phyloP scores from a whole-genome alignment of 2,329 filamentous ascomycete species.

The Parasarocladium wereldwijsianum region DNA sequence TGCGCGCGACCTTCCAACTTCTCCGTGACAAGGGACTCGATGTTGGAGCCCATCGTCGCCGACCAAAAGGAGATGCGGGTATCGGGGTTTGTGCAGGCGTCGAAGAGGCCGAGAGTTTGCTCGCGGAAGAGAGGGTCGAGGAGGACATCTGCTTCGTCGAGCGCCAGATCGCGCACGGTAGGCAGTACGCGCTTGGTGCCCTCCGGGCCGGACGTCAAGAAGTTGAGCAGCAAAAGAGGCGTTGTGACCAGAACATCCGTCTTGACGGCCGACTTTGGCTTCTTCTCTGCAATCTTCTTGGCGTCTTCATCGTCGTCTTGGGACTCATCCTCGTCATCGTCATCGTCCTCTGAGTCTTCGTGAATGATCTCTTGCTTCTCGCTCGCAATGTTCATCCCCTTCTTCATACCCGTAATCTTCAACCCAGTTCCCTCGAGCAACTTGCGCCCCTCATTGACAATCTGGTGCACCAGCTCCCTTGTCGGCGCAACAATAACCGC shows the following conservation, averaged over 20 bases:
- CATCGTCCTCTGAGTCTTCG: constrained; percentile 16
- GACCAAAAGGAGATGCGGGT: constrained; percentile 80
- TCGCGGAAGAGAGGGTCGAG: constrained; percentile 82
- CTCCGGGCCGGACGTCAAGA: constrained; percentile 36
- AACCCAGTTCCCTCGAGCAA: constrained; percentile 62
- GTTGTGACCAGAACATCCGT: constrained; percentile 26
- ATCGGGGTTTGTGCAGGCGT: constrained; percentile 53
- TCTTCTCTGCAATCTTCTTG: constrained; percentile 7
- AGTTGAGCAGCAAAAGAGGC: constrained; percentile 55
- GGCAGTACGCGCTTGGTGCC: constrained; percentile 39
- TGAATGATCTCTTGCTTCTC: constrained; percentile 22
- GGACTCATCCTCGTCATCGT: constrained; percentile 20
- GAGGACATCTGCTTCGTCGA: constrained; percentile 93
- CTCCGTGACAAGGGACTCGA: constrained; percentile 64
- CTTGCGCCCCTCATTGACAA: constrained; percentile 76
- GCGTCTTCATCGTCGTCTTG: constrained; percentile 20
- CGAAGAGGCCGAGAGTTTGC: constrained; percentile 77
- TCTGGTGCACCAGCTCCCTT: constrained; percentile 64
- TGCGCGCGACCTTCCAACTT: constrained; percentile 43
- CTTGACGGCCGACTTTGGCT: constrained; percentile 15
- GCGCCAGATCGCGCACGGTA: constrained; percentile 56
- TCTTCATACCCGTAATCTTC: constrained; percentile 68
- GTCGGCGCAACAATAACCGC: constrained; percentile 66
- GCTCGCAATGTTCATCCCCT: constrained; percentile 58
- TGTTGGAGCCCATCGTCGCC: constrained; percentile 88